phyloP scores from a whole-genome alignment of 192 early-diverging fungal species.

The Geosiphon pyriformis region DNA sequence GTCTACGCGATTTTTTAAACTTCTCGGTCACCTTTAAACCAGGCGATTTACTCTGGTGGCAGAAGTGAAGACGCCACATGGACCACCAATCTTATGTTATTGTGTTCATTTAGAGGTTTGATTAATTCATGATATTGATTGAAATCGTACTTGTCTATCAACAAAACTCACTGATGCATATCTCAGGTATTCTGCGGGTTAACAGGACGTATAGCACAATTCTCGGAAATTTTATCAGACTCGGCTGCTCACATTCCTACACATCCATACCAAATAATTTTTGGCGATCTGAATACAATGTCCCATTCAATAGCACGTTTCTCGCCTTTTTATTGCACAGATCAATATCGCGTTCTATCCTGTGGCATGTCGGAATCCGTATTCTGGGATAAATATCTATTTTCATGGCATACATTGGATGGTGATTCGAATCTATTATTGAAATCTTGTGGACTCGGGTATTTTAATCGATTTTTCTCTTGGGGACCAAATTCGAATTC shows the following conservation, averaged over 20 bases:
- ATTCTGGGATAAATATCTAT: constrained; percentile 65
- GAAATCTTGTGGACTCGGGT: constrained; percentile 31
- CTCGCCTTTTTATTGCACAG: constrained; percentile 55
- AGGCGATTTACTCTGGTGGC: constrained; percentile 61
- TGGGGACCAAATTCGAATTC: neutral
- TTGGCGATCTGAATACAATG: constrained; percentile 77
- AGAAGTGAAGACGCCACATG: constrained; percentile 41
- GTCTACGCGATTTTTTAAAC: neutral
- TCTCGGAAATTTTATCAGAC: constrained; percentile 66
- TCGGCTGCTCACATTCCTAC: constrained; percentile 31
- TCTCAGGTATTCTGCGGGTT: constrained; percentile 65
- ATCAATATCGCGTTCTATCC: constrained; percentile 59
- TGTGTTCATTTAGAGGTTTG: constrained; percentile 66
- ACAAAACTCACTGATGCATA: neutral
- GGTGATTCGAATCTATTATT: constrained; percentile 40
- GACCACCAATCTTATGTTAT: constrained; percentile 59
- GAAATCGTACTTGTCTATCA: no score
- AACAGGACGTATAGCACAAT: constrained; percentile 56
- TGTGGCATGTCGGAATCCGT: constrained; percentile 60
- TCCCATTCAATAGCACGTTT: constrained; percentile 70
- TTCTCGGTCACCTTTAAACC: no score
- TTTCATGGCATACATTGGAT: constrained; percentile 41
- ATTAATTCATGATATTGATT: neutral
- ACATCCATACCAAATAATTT: constrained; percentile 64
- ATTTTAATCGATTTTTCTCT: neutral